A percentile compares a stretch with the other conserved stretches of the same genome.
Conservation (phyloP, 495 filamentous ascomycete genomes). For the Elaphomyces granulatus region DNA sequence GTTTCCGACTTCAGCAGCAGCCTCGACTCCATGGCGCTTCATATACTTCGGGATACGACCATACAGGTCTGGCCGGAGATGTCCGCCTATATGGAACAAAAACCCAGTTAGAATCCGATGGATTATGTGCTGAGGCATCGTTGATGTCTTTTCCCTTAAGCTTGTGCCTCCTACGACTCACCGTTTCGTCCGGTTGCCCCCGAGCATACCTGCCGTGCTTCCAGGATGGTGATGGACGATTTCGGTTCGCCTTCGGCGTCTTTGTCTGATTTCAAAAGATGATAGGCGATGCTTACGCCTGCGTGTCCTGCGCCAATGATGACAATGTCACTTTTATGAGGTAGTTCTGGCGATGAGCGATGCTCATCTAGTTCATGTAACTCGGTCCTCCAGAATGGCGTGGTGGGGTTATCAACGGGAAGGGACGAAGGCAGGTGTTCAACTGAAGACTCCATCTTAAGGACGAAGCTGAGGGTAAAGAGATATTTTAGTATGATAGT, state of each 20-base stretch:
- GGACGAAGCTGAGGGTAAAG: too few species aligned
- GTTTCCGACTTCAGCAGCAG: constrained; percentile 1
- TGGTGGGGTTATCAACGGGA: constrained; percentile 1
- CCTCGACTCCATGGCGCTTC: constrained; percentile 2
- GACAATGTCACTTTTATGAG: constrained; percentile 41
- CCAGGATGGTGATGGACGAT: constrained; percentile 45
- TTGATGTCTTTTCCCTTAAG: too few species aligned
- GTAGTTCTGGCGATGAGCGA: constrained; percentile 45
- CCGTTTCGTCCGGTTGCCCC: constrained; percentile 50
- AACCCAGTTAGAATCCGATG: too few species aligned
- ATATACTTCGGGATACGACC: constrained; percentile 2
- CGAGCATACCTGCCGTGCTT: constrained; percentile 64
- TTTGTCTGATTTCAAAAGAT: constrained; percentile 33
- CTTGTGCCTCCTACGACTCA: background rate
- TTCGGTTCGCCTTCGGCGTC: background rate
- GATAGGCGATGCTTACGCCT: constrained; percentile 45
- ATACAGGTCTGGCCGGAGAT: constrained; percentile 4
- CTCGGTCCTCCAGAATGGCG: constrained; percentile 6
- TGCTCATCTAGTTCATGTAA: constrained; percentile 28
- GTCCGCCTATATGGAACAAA: constrained; percentile 3
- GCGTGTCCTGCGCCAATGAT: constrained; percentile 55
- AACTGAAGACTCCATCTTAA: too few species aligned
- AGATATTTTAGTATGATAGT: too few species aligned
- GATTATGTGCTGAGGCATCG: too few species aligned
- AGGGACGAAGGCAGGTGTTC: too few species aligned